Conservation (phyloP, 2,329 filamentous ascomycete species). For the Conoideocrella luteorostrata region DNA sequence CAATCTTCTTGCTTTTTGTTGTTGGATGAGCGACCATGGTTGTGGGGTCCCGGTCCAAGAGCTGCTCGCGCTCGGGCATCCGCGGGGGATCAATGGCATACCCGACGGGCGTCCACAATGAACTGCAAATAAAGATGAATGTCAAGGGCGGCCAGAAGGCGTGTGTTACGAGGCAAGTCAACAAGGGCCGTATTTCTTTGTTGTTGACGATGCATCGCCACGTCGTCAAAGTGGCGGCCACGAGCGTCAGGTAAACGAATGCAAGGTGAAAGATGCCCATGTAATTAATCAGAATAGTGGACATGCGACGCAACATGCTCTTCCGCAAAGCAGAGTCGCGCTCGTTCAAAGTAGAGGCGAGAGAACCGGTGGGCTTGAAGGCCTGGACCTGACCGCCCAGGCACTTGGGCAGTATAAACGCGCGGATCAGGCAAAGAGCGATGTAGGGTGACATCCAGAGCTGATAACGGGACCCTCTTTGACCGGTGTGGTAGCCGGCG, state of each 20-base stretch:
- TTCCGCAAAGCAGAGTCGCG: constrained; percentile 45
- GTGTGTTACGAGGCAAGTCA: constrained; percentile 50
- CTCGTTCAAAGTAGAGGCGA: constrained; percentile 51
- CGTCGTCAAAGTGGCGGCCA: constrained; percentile 41
- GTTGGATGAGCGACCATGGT: constrained; percentile 48
- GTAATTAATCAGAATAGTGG: constrained; percentile 49
- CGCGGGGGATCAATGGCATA: constrained; percentile 56
- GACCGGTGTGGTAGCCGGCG: constrained; percentile 52
- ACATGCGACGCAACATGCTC: constrained; percentile 46
- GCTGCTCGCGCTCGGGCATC: constrained; percentile 52
- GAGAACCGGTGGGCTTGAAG: constrained; percentile 55
- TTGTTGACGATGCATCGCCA: constrained; percentile 42
- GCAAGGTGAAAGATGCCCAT: constrained; percentile 48
- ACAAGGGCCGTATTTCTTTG: constrained; percentile 30
- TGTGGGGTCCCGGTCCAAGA: constrained; percentile 49
- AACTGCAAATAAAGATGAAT: constrained; percentile 48
- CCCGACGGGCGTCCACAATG: constrained; percentile 51
- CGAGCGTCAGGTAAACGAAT: constrained; percentile 47
- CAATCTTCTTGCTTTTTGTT: constrained; percentile 45
- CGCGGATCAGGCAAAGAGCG: constrained; percentile 49
- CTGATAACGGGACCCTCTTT: constrained; percentile 48
- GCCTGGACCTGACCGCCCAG: constrained; percentile 52
- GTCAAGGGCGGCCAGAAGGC: constrained; percentile 57
- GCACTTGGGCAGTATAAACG: constrained; percentile 53
- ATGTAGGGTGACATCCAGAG: constrained; percentile 60